Evolutionary conservation across 352 stramenopile species (phyloP).

Genomic region (Phytophthora meadii): DNA sequence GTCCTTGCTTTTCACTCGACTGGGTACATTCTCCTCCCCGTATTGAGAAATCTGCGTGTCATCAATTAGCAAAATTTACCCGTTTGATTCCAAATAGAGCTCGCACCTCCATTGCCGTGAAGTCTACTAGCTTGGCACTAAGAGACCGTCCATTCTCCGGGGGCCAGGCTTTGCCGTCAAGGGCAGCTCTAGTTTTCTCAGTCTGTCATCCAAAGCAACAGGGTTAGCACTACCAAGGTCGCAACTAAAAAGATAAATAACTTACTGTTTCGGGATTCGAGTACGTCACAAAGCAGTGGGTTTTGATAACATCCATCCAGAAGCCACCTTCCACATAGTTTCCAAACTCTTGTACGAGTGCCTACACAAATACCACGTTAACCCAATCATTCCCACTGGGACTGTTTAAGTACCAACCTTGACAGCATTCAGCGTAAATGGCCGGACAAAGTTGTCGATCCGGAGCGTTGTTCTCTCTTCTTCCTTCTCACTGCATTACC

Average conservation of each 20-base stretch:
- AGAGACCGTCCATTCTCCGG: constrained; percentile 61
- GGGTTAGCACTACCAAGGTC: too few relatives aligned
- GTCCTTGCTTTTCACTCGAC: constrained; percentile 31
- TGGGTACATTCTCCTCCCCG: constrained; percentile 32
- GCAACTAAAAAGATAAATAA: constrained; percentile 2
- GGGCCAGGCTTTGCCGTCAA: constrained; percentile 76
- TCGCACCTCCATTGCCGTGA: constrained; percentile 59
- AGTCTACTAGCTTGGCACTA: constrained; percentile 40
- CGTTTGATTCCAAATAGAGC: neutral
- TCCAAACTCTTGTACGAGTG: constrained; percentile 61
- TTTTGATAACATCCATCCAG: constrained; percentile 92
- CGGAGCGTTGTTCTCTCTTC: constrained; percentile 41
- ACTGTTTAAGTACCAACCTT: constrained; percentile 44
- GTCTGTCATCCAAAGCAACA: constrained; percentile 36
- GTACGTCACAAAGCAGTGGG: constrained; percentile 88
- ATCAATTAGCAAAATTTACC: constrained; percentile 9
- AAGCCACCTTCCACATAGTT: constrained; percentile 77
- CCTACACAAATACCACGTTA: constrained; percentile 30
- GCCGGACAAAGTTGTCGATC: constrained; percentile 78
- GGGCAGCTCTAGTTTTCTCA: constrained; percentile 42
- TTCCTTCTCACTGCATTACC: constrained; percentile 12
- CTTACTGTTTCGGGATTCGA: constrained; percentile 50
- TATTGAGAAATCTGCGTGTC: constrained; percentile 31
- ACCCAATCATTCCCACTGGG: neutral
- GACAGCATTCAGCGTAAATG: constrained; percentile 79